Evolutionary conservation across 2,329 filamentous ascomycete species (phyloP).

Genomic region (Talaromyces rugulosus): DNA sequence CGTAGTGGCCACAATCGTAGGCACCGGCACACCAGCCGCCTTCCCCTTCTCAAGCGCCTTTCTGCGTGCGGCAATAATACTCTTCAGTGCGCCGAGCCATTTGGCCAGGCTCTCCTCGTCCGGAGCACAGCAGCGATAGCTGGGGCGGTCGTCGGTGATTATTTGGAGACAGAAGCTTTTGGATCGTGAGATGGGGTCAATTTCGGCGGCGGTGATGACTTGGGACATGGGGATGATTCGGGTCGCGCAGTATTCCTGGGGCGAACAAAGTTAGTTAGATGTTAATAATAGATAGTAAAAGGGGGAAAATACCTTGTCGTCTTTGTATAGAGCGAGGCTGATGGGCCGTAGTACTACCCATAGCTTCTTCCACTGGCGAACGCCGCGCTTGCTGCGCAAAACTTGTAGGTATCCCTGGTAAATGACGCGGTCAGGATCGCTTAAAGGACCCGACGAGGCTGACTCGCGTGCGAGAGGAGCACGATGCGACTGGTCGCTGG

Average conservation of each 20-base stretch:
- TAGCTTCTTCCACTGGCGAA: slow-evolving; percentile 89
- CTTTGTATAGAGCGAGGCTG: slow-evolving; percentile 86
- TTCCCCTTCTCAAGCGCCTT: slow-evolving; percentile 24
- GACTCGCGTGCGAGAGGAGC: slow-evolving; percentile 6
- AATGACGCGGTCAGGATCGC: slow-evolving; percentile 82
- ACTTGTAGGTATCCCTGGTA: slow-evolving; percentile 89
- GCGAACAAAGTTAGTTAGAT: neutral
- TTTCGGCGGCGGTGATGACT: slow-evolving; percentile 87
- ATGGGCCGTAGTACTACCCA: slow-evolving; percentile 88
- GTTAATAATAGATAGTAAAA: neutral
- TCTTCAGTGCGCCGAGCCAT: slow-evolving; percentile 89
- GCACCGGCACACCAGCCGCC: slow-evolving; percentile 13
- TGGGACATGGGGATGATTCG: slow-evolving; percentile 73
- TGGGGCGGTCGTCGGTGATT: slow-evolving; percentile 83
- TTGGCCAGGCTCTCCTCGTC: slow-evolving; percentile 79
- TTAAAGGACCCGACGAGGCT: neutral
- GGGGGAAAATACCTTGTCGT: slow-evolving; percentile 53
- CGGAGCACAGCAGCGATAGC: slow-evolving; percentile 67
- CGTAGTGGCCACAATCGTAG: neutral
- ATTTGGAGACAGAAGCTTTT: slow-evolving; percentile 87
- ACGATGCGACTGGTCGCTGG: slow-evolving; percentile 2
- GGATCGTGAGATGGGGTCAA: slow-evolving; percentile 78
- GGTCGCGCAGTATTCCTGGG: slow-evolving; percentile 74
- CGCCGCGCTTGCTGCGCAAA: slow-evolving; percentile 71
- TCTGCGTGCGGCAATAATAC: slow-evolving; percentile 42